Evolutionary conservation across 371 early-diverging fungal species (phyloP).

Genomic region (Haplosporangium sp.): DNA sequence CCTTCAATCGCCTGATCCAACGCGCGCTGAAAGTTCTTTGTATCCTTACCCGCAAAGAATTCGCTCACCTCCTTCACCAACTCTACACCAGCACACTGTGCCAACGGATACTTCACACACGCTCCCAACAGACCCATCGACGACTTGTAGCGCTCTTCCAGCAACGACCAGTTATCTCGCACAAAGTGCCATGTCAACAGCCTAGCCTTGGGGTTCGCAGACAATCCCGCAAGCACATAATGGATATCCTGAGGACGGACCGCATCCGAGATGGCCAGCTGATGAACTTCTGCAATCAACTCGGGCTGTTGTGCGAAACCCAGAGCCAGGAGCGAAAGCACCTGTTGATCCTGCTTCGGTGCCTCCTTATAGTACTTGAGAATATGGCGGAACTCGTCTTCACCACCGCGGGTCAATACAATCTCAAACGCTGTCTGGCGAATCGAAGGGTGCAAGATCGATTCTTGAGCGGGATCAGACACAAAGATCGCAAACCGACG

Average conservation of each 20-base stretch:
- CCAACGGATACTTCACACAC: constrained; percentile 73
- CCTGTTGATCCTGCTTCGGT: constrained; percentile 77
- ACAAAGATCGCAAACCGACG: constrained; percentile 70
- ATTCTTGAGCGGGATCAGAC: constrained; percentile 60
- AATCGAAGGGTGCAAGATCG: constrained; percentile 85
- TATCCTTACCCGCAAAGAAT: constrained; percentile 83
- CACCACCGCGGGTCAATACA: constrained; percentile 75
- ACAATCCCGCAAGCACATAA: constrained; percentile 64
- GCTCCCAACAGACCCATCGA: constrained; percentile 80
- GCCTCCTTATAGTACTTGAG: constrained; percentile 78
- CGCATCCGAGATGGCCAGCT: constrained; percentile 72
- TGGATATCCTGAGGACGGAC: constrained; percentile 89
- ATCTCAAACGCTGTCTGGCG: constrained; percentile 83
- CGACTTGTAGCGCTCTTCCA: constrained; percentile 77
- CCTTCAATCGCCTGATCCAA: constrained; percentile 90
- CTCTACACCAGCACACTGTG: constrained; percentile 68
- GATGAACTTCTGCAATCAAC: constrained; percentile 68
- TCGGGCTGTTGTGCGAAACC: constrained; percentile 73
- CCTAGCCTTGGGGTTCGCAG: constrained; percentile 69
- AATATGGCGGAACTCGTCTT: constrained; percentile 81
- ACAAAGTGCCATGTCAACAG: constrained; percentile 85
- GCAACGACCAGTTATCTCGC: constrained; percentile 72
- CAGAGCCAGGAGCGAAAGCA: constrained; percentile 80
- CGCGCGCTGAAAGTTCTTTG: constrained; percentile 77
- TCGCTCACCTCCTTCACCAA: constrained; percentile 75